Evolutionary conservation across 164 flowering plant species (phyloP).

Genomic region (Vitis riparia): DNA sequence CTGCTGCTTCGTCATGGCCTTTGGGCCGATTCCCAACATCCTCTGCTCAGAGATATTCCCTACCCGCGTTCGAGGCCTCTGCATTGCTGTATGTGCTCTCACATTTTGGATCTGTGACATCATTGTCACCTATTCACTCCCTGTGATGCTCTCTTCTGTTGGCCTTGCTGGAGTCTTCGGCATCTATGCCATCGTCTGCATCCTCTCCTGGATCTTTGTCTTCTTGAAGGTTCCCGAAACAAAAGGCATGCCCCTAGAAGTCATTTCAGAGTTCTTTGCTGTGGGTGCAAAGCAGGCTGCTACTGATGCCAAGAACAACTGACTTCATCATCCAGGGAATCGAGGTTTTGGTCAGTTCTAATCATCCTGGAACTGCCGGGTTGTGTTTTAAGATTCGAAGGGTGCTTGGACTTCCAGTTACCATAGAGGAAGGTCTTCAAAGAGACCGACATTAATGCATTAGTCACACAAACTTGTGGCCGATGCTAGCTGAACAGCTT

Average conservation of each 20-base stretch:
- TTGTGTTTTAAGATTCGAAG: too few relatives aligned
- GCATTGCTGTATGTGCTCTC: constrained; percentile 34
- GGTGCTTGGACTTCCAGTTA: too few relatives aligned
- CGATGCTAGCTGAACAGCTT: too few relatives aligned
- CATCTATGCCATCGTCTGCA: constrained; percentile 29
- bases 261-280: constrained; percentile 38
- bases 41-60: constrained; percentile 39
- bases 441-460: too few relatives aligned
- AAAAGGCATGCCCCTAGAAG: constrained; percentile 45
- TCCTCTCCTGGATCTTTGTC: constrained; percentile 26
- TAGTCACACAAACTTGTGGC: too few relatives aligned
- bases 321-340: too few relatives aligned
- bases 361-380: too few relatives aligned
- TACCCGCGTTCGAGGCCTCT: constrained; percentile 33
- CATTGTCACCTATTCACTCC: constrained; percentile 36
- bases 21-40: constrained; percentile 30
- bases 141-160: constrained; percentile 27
- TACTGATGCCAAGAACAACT: too few relatives aligned
- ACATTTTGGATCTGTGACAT: constrained; percentile 34
- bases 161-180: constrained; percentile 38
- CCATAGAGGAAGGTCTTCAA: too few relatives aligned
- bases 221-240: constrained; percentile 41
- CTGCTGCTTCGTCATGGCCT: constrained; percentile 32
- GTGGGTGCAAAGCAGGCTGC: constrained; percentile 21
- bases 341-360: too few relatives aligned